Percentiles rank a stretch among this genome's conserved stretches.
Conservation (phyloP, 2,329 filamentous ascomycete genomes). For the Colletotrichum viniferum region DNA sequence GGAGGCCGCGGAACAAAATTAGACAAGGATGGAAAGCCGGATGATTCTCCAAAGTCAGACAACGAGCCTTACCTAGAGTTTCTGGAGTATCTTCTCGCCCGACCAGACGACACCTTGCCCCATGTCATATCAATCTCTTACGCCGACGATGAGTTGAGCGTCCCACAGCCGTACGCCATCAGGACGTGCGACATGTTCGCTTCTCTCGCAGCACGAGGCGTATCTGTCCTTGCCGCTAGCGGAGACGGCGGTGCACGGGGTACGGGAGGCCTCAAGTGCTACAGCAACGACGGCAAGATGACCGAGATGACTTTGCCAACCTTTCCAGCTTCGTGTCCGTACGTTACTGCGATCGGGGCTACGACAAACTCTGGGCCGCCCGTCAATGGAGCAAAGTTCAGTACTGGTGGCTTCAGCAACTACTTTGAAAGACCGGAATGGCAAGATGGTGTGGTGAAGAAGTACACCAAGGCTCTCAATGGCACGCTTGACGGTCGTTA, state of each 20-base stretch:
- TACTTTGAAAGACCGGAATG: conserved; percentile 51
- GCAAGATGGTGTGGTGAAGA: conserved; percentile 44
- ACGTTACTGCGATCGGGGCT: conserved; percentile 70
- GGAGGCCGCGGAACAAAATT: conserved; percentile 49
- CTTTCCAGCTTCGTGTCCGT: conserved; percentile 72
- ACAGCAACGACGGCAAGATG: conserved; percentile 62
- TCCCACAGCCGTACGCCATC: conserved; percentile 55
- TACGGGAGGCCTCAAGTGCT: conserved; percentile 54
- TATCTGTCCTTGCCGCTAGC: conserved; percentile 53
- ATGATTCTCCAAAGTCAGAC: conserved; percentile 33
- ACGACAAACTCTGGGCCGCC: conserved; percentile 44
- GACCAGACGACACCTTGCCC: conserved; percentile 50
- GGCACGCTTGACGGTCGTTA: conserved; percentile 48
- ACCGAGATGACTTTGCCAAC: conserved; percentile 60
- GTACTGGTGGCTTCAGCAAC: conserved; percentile 57
- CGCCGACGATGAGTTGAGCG: conserved; percentile 61
- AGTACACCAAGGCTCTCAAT: conserved; percentile 45
- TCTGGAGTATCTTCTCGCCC: conserved; percentile 52
- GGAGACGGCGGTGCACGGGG: conserved; percentile 56
- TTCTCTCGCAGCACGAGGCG: conserved; percentile 56
- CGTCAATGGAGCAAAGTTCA: conserved; percentile 48
- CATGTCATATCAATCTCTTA: conserved; percentile 64
- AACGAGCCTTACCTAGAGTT: conserved; percentile 65
- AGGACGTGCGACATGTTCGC: conserved; percentile 59
- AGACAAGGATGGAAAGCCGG: conserved; percentile 37